Conservation (phyloP, 768 basidiomycete species). For the Vararia minispora region DNA sequence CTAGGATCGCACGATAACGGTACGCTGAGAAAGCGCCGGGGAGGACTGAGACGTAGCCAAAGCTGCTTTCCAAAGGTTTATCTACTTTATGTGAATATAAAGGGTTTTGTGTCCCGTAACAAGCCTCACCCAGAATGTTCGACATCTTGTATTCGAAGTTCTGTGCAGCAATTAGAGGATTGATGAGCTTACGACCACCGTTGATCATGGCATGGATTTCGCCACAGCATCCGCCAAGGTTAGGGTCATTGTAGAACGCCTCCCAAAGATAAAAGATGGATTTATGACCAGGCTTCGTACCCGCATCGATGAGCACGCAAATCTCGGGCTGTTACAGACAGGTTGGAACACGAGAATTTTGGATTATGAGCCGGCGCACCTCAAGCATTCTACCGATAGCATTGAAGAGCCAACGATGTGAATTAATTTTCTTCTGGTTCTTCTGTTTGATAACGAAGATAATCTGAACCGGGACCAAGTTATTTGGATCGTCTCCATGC, state of each 20-base stretch:
- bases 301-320: constrained; percentile 86
- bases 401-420: constrained; percentile 91
- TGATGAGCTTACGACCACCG: constrained; percentile 79
- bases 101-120: neutral
- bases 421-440: constrained; percentile 92
- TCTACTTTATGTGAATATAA: constrained; percentile 29
- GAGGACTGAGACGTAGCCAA: constrained; percentile 88
- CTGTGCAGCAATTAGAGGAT: constrained; percentile 89
- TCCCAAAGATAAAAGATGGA: constrained; percentile 93
- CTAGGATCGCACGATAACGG: constrained; percentile 79
- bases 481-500: constrained; percentile 78
- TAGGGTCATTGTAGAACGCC: constrained; percentile 67
- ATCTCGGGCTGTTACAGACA: constrained; percentile 58
- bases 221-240: constrained; percentile 80
- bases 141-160: constrained; percentile 98
- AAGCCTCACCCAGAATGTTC: constrained; percentile 65
- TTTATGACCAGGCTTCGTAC: constrained; percentile 91
- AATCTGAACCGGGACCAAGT: constrained; percentile 83
- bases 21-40: constrained; percentile 96
- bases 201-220: constrained; percentile 95
- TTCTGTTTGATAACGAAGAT: constrained; percentile 84
- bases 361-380: constrained; percentile 29
- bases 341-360: neutral
- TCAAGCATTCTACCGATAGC: constrained; percentile 75
- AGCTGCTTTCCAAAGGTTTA: constrained; percentile 87